phyloP scores from a whole-genome alignment of 345 rosid species.

The Ricinus communis region DNA sequence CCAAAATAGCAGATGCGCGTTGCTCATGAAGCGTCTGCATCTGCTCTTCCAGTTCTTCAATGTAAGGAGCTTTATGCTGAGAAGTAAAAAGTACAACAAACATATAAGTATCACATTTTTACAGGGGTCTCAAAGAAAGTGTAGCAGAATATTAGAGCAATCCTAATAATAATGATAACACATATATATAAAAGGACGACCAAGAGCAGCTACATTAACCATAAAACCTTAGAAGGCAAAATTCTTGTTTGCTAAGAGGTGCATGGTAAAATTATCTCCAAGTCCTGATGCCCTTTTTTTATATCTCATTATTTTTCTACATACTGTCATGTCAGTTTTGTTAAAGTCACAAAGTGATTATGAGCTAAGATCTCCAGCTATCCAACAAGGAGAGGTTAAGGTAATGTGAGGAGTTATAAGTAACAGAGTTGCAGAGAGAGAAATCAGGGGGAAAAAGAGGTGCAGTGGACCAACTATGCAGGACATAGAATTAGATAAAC shows the following conservation, averaged over 20 bases:
- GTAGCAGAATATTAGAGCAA: not conserved
- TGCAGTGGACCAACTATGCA: constrained; percentile 5
- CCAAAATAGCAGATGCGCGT: constrained; percentile 64
- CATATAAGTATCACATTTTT: constrained; percentile 1
- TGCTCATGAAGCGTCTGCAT: constrained; percentile 80
- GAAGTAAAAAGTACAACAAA: constrained; percentile 9
- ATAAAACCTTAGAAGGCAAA: not conserved
- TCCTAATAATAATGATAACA: not conserved
- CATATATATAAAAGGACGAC: not conserved
- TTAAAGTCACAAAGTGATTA: not conserved
- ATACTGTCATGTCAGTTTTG: not conserved
- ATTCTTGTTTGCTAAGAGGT: not conserved
- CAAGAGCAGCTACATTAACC: not conserved
- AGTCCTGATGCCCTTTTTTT: not conserved
- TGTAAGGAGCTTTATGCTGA: constrained; percentile 81
- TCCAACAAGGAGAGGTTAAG: not conserved
- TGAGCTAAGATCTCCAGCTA: not conserved
- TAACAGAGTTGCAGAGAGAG: not conserved
- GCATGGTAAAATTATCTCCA: not conserved
- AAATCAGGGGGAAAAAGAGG: not conserved
- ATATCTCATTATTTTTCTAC: not conserved
- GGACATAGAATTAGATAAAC: constrained; percentile 33
- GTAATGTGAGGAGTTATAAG: not conserved
- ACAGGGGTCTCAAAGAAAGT: not conserved
- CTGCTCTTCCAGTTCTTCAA: constrained; percentile 86